Evolutionary conservation across 2,329 filamentous ascomycete genomes (phyloP), one percentile per base, ranked within the genome.

Genomic region (Ophiocordyceps polyrhachis-furcata): DNA sequence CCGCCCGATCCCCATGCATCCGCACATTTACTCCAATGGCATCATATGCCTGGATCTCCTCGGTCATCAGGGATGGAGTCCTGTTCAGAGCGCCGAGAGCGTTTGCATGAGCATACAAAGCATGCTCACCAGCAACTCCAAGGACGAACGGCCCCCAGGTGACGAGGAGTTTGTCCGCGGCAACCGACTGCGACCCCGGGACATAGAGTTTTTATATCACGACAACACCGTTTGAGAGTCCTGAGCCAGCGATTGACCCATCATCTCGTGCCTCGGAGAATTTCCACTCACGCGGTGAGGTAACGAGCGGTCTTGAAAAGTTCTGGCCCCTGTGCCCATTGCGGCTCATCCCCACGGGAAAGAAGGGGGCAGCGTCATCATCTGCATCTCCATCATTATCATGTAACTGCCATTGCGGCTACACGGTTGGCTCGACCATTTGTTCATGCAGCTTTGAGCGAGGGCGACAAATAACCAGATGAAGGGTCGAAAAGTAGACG

Each of bases 31-130:
- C 68, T 91, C 83, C 54, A 98, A 98, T 62, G 91, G 91, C 54
- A 94, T 96, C 61, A 98, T 98, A 58, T 98, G 91, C 57, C 81
- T 98, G 43, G 91, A 98, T 55, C 74, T 98, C 1, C 77, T 98
- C 9, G 86, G 86, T 44, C 70, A 74, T 11, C 80, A 86, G 50
- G 91, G 91, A 46, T 98, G 91, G 91, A 91, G 83, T 42, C 91
- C 91, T 0, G 89, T 98, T 0, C 91, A 98, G 59, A 95, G 89
- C 47, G 91, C 95, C 9, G 89, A 96, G 67, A 93, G 83, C 56
- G 80, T 98, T 23, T 95, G 87, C 67, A 91, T 98, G 76, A 93
- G 86, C 62, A 74, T 98, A 45, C 91, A 98, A 65, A 94, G 86
- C 66, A 98, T 98, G 91, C 65, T 98, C 57, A 95, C 91, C 1